Percentiles rank a stretch among this genome's conserved stretches.
These are phyloP conservation scores for Phaeosphaeriaceae sp. DNA, from an alignment of 2,329 filamentous ascomycete species.

Conservation along the genomic window DNA sequence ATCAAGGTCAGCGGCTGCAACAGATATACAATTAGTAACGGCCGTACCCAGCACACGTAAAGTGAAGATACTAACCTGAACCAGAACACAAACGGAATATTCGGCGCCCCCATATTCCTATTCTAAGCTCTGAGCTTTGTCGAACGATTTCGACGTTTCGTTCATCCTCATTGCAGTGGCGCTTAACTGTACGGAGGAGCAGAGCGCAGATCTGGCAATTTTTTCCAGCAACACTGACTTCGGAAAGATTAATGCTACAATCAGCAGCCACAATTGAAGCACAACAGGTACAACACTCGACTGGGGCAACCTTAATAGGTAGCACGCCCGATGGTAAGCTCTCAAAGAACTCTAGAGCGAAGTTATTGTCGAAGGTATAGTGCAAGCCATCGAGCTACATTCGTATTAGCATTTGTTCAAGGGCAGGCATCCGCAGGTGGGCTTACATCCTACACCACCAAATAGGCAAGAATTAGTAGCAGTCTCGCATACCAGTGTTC, in stretches of 20 bases:
- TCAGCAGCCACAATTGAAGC: constrained; percentile 6
- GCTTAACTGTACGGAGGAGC: constrained; percentile 4
- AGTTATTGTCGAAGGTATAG: constrained; percentile 11
- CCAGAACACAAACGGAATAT: not conserved
- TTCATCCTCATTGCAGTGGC: constrained; percentile 4
- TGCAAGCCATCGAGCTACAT: constrained; percentile 11
- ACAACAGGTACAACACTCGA: constrained; percentile 10
- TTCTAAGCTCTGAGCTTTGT: constrained; percentile 1
- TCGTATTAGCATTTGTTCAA: constrained; percentile 3
- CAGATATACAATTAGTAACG: constrained; percentile 9
- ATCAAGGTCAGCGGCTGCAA: constrained; percentile 3
- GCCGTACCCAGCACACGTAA: constrained; percentile 5
- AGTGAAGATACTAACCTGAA: not conserved
- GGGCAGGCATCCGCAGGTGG: not conserved
- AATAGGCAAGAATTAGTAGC: not conserved
- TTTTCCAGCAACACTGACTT: constrained; percentile 9
- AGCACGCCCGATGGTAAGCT: constrained; percentile 5
- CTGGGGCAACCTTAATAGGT: constrained; percentile 1
- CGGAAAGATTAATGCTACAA: constrained; percentile 7
- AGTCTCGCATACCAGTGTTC: not conserved
- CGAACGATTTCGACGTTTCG: constrained; percentile 6
- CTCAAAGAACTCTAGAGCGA: constrained; percentile 8
- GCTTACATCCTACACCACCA: constrained; percentile 13
- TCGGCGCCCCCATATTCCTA: not conserved
- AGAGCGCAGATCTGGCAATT: constrained; percentile 11